phyloP scores from a whole-genome alignment of 805 yeast species.

The Kuraishia borneana region DNA sequence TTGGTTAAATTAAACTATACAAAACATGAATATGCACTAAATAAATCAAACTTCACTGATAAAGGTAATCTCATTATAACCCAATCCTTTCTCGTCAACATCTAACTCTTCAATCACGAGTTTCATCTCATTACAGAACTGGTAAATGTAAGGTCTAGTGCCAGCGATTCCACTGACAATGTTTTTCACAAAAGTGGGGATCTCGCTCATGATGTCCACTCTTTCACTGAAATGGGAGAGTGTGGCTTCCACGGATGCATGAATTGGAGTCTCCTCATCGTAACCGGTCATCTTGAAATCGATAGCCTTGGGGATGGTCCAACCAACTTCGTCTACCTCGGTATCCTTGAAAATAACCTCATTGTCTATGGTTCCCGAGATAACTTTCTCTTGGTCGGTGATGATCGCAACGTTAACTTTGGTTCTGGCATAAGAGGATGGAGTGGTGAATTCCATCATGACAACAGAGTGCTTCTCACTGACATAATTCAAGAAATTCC shows the following conservation, averaged over 20 bases:
- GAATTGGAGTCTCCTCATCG: slow-evolving; percentile 22
- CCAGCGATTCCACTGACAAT: slow-evolving; percentile 94
- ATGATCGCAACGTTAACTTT: slow-evolving; percentile 73
- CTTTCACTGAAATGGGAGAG: slow-evolving; percentile 65
- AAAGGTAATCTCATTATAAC: slow-evolving; percentile 75
- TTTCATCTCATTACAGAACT: slow-evolving; percentile 59
- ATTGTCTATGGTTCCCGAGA: slow-evolving; percentile 51
- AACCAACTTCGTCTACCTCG: slow-evolving; percentile 68
- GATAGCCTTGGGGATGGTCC: slow-evolving; percentile 76
- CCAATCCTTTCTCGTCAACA: slow-evolving; percentile 47
- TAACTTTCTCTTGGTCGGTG: slow-evolving; percentile 49
- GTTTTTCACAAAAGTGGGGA: slow-evolving; percentile 87
- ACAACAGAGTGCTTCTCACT: slow-evolving; percentile 64
- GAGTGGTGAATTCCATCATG: slow-evolving; percentile 93
- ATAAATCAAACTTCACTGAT: slow-evolving; percentile 28
- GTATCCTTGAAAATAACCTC: slow-evolving; percentile 46
- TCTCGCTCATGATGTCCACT: slow-evolving; percentile 95
- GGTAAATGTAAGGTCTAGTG: slow-evolving; percentile 93
- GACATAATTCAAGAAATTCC: slow-evolving; percentile 92
- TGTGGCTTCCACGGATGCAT: slow-evolving; percentile 47
- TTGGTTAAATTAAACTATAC: background rate
- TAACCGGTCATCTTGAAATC: slow-evolving; percentile 38
- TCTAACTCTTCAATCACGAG: slow-evolving; percentile 30
- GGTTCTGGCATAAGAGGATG: slow-evolving; percentile 76
- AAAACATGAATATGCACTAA: background rate